These are phyloP conservation scores for Pseudisothecium myosuroides DNA, from an alignment of 225 moss, liverwort and hornwort genomes.

Conservation along the genomic window DNA sequence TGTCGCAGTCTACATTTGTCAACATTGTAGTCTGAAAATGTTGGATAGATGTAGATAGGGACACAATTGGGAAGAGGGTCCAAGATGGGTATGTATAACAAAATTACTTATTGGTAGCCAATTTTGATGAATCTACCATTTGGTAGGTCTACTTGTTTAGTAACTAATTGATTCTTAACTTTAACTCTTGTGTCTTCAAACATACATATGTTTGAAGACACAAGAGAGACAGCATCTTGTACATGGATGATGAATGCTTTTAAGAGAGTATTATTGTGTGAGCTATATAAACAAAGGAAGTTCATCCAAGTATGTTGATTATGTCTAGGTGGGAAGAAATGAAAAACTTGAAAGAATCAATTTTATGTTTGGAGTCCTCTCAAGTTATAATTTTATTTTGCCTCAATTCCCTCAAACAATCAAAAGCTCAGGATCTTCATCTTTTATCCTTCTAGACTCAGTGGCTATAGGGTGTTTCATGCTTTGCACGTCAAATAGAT, in stretches of 20 bases:
- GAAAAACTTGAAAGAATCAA: no score
- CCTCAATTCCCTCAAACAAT: no score
- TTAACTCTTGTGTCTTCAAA: neutral
- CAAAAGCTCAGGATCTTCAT: no score
- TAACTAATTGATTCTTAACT: neutral
- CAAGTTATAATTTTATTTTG: no score
- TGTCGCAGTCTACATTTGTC: rapidly evolving
- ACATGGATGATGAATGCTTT: neutral
- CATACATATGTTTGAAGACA: neutral
- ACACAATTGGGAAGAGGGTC: neutral
- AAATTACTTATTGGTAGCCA: neutral
- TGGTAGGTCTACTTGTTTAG: neutral
- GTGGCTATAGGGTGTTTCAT: no score
- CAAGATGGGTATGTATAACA: neutral
- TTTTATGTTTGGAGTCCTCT: no score
- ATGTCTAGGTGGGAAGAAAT: no score
- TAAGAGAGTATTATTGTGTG: neutral
- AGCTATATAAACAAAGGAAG: no score
- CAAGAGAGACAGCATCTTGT: rapidly evolving
- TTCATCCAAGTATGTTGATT: no score
- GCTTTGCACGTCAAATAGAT: no score
- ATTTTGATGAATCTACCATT: neutral
- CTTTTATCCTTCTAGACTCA: no score
- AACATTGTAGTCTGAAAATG: neutral
- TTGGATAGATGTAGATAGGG: neutral